Evolutionary conservation across 495 filamentous ascomycete species (phyloP).

Genomic region (Tuber brumale): DNA sequence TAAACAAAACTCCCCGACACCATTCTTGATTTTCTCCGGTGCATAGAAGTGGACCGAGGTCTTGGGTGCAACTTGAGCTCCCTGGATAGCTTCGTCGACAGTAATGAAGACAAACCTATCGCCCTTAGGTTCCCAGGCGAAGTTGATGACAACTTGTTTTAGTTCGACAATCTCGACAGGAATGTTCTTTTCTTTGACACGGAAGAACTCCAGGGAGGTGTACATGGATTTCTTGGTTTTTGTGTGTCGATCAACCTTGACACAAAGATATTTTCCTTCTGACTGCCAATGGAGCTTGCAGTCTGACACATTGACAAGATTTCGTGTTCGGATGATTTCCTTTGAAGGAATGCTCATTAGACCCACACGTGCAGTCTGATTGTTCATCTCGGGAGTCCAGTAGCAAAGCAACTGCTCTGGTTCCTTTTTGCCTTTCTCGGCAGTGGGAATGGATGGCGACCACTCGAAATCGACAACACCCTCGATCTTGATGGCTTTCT

Average conservation of each 20-base stretch:
- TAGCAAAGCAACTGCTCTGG: constrained; percentile 88
- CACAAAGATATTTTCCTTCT: constrained; percentile 84
- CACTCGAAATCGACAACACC: constrained; percentile 97
- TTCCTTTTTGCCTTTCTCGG: constrained; percentile 63
- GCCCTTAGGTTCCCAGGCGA: constrained; percentile 96
- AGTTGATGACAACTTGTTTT: constrained; percentile 98
- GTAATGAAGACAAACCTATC: constrained; percentile 96
- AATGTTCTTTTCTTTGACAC: constrained; percentile 89
- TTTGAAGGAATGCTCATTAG: constrained; percentile 95
- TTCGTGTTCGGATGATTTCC: constrained; percentile 83
- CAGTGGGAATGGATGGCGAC: constrained; percentile 71
- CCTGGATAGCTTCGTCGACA: constrained; percentile 71
- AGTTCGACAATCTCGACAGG: constrained; percentile 97
- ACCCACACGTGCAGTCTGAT: constrained; percentile 94
- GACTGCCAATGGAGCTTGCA: constrained; percentile 98
- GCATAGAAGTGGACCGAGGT: constrained; percentile 93
- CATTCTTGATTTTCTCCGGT: constrained; percentile 81
- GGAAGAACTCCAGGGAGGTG: constrained; percentile 97
- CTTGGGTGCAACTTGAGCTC: constrained; percentile 83
- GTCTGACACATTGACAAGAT: constrained; percentile 94
- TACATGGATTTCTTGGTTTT: constrained; percentile 97
- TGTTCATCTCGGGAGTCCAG: constrained; percentile 97
- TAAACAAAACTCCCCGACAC: constrained; percentile 87
- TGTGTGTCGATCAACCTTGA: constrained; percentile 97
- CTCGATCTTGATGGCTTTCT: constrained; percentile 86